A percentile compares a stretch with the other conserved stretches of the same genome.
Conservation (phyloP, 345 rosid species). For the Barbarea vulgaris region DNA sequence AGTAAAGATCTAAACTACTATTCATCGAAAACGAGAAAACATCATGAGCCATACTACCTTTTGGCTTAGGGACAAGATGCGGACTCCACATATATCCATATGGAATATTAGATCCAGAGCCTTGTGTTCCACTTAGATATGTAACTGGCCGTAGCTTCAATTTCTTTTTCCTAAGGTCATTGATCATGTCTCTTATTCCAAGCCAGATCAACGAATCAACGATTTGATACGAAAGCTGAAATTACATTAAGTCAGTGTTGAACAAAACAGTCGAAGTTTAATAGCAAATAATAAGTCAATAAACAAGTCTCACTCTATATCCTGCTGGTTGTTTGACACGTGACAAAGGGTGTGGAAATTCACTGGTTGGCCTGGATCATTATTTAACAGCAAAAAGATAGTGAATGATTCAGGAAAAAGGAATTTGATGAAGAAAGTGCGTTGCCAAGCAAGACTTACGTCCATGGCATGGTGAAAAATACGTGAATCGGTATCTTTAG, state of each 20-base stretch:
- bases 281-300: slow-evolving; percentile 3
- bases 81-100: slow-evolving; percentile 99
- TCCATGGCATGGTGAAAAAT: slow-evolving; percentile 99
- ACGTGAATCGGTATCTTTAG: slow-evolving; percentile 88
- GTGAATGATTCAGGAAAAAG: slow-evolving; percentile 38
- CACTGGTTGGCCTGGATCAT: slow-evolving; percentile 84
- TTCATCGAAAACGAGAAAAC: neutral
- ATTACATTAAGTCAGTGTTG: neutral
- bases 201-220: slow-evolving; percentile 98
- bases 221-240: slow-evolving; percentile 93
- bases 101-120: slow-evolving; percentile 84
- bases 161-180: slow-evolving; percentile 89
- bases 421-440: slow-evolving; percentile 22
- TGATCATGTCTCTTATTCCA: slow-evolving; percentile 96
- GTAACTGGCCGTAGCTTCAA: slow-evolving; percentile 94
- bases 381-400: slow-evolving; percentile 17
- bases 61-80: slow-evolving; percentile 97
- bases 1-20: slow-evolving; percentile 1
- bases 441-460: slow-evolving; percentile 83
- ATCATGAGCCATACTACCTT: slow-evolving; percentile 57
- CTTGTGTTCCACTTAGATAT: slow-evolving; percentile 97
- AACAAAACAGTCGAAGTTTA: slow-evolving; percentile 8
- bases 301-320: slow-evolving; percentile 72
- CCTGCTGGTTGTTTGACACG: slow-evolving; percentile 98
- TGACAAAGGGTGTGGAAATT: slow-evolving; percentile 98